Base-by-base conservation (phyloP, 2,329 filamentous ascomycete species). In the Colletotrichum sp. region DNA sequence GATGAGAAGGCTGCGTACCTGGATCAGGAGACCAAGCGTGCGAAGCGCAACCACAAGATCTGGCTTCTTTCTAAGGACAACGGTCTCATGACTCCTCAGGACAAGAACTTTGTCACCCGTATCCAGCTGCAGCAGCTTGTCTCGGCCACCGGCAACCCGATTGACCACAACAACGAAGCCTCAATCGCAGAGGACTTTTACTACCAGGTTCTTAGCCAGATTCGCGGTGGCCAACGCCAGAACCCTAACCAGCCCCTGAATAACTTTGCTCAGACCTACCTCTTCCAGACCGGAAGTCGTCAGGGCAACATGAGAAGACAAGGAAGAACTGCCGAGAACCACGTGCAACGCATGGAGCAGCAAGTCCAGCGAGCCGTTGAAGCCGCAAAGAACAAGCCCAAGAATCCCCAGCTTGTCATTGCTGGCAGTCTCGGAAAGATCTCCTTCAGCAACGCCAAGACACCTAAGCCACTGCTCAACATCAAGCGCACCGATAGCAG, bases 271-370 rank as follows among this genome's bases (percentile, higher is more conserved):
- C 97, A 99, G 85, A 99, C 97, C 0, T 99, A 99, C 82, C 89
- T 99, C 4, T 98, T 98, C 85, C 96, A 99, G 84, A 98, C 96
- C 4, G 96, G 96, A 32, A 95, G 94, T 79, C 93, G 96, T 24
- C 92, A 96, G 78, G 94, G 94, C 71, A 92, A 91, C 57, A 91
- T 92, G 82, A 90, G 96, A 77, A 92, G 96, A 78, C 93, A 97
- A 79, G 92, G 93, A 76, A 92, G 95, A 75, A 95, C 94, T 59
- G 96, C 95, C 21, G 97, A 99, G 84, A 99, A 98, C 83, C 97
- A 99, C 82, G 95, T 99, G 87, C 97, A 99, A 84, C 94, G 97
- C 71, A 99, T 99, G 97, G 96, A 99, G 85, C 97, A 99, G 85
- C 97, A 99, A 85, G 98, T 99, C 15, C 96, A 98, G 83, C 93